Conservation (phyloP, 2,329 filamentous ascomycete species). For the Amesomyces nigricolor region DNA sequence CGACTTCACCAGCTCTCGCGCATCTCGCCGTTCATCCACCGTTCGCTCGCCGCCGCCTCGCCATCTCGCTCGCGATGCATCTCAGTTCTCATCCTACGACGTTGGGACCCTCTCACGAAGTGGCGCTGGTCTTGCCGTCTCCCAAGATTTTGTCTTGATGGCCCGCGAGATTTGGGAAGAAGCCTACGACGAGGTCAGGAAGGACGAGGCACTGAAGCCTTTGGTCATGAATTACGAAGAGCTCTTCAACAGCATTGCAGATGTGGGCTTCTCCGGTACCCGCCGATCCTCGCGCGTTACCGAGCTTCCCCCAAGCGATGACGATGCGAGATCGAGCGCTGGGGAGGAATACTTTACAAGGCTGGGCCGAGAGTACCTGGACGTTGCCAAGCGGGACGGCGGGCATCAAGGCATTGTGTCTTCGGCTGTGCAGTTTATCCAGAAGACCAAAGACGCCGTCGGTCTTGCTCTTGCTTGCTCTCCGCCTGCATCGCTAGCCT, state of each 20-base stretch:
- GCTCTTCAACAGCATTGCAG: conserved; percentile 9
- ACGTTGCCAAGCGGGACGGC: conserved; percentile 1
- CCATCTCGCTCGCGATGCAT: background rate
- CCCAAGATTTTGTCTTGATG: conserved; percentile 4
- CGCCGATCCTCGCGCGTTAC: conserved; percentile 1
- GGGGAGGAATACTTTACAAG: conserved; percentile 12
- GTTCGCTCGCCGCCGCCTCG: background rate
- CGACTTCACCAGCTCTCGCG: background rate
- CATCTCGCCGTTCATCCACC: background rate
- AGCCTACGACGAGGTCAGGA: conserved; percentile 11
- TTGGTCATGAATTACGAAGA: conserved; percentile 18
- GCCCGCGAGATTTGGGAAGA: conserved; percentile 16
- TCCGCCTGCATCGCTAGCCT: conserved; percentile 16
- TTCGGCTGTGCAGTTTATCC: conserved; percentile 18
- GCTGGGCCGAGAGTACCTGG: conserved; percentile 11
- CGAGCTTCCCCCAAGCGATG: background rate
- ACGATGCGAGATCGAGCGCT: background rate
- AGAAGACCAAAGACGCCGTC: conserved; percentile 15
- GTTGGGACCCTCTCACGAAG: background rate
- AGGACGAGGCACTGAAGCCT: conserved; percentile 6
- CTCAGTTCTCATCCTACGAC: conserved; percentile 6
- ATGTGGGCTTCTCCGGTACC: background rate
- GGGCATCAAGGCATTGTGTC: conserved; percentile 11
- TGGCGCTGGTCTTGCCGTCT: background rate
- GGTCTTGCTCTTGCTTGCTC: conserved; percentile 8